These are phyloP conservation scores for Beta corolliflora DNA, from an alignment of 179 eudicot species.

Conservation along the genomic window DNA sequence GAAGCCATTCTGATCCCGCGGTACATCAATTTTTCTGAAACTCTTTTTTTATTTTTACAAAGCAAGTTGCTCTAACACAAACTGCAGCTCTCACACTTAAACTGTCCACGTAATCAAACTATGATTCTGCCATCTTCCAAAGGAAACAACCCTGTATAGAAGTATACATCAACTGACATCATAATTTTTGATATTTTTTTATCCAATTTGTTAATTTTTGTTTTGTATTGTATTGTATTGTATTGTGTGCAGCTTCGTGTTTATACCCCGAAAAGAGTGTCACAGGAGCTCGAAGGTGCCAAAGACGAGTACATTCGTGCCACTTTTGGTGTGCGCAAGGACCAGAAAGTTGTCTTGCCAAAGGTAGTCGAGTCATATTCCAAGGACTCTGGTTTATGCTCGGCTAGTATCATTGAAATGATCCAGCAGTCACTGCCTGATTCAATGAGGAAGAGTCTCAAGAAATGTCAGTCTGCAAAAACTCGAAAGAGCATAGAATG, in stretches of 20 bases:
- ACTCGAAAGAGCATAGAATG: conserved; percentile 68
- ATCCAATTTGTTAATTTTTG: neutral
- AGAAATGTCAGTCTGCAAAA: conserved; percentile 60
- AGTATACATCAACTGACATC: too few species aligned
- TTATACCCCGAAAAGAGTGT: conserved; percentile 70
- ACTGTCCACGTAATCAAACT: too few species aligned
- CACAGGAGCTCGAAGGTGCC: conserved; percentile 73
- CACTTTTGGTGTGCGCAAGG: conserved; percentile 76
- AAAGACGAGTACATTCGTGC: conserved; percentile 89
- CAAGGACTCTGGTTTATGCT: conserved; percentile 69
- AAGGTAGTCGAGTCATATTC: conserved; percentile 76
- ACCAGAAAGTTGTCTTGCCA: conserved; percentile 69
- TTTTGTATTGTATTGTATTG: neutral
- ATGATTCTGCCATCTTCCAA: too few species aligned
- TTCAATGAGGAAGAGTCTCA: conserved; percentile 61
- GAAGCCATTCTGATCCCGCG: conserved; percentile 97
- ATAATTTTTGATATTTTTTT: too few species aligned
- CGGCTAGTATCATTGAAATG: conserved; percentile 63
- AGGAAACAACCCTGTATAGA: neutral
- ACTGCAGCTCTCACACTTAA: too few species aligned
- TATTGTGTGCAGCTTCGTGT: conserved; percentile 53
- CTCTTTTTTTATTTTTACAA: neutral
- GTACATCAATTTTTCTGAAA: conserved; percentile 39
- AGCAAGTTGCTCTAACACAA: neutral
- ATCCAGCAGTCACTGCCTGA: conserved; percentile 80